Base-by-base conservation (phyloP, 768 basidiomycete species). In the Coprinopsis cinerea region DNA sequence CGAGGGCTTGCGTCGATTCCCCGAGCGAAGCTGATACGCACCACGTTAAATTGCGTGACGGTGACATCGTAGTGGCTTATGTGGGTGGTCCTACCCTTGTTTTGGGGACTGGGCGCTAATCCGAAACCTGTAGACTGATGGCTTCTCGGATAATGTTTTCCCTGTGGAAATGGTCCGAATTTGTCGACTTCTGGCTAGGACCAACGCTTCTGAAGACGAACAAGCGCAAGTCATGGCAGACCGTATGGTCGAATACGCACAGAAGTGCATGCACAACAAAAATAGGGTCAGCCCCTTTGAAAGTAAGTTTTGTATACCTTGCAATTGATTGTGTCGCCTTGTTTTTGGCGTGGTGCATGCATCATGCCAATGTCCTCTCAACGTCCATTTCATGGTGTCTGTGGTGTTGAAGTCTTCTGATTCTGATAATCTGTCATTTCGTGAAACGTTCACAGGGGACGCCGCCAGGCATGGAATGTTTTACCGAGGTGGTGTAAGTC, bases 191-290 rank as follows among this genome's bases (percentile, higher is more conserved):
- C 78, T 81, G 11, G 74, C 79, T 17, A 77, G 85, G 10, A 62
- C 72, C 41, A 75, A 74, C 13, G 74, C 71, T 3, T 58, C 78
- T 1, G 87, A 88, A 53, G 77, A 77, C 30, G 64, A 70, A 26
- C 79, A 81, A 59, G 85, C 81, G 2, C 82, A 89, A 59, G 66
- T 67, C 13, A 83, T 92, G 63, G 85, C 89, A 5, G 81, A 89
- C 57, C 76, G 81, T 18, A 69, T 89, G 44, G 79, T 90, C 2
- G 75, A 83, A 27, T 85, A 86, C 57, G 77, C 89, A 2, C 73
- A 71, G 52, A 64, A 70, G 23, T 88, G 85, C 60, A 91, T 92
- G 89, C 68, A 66, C 52, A 82, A 79, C 59, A 77, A 74, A 53
- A 73, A 67, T 47, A 70, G 82, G 56, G 71, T 78, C 25, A 87